Base-by-base conservation (phyloP, 2,329 filamentous ascomycete species). In the Herpomyces periplanetae region DNA sequence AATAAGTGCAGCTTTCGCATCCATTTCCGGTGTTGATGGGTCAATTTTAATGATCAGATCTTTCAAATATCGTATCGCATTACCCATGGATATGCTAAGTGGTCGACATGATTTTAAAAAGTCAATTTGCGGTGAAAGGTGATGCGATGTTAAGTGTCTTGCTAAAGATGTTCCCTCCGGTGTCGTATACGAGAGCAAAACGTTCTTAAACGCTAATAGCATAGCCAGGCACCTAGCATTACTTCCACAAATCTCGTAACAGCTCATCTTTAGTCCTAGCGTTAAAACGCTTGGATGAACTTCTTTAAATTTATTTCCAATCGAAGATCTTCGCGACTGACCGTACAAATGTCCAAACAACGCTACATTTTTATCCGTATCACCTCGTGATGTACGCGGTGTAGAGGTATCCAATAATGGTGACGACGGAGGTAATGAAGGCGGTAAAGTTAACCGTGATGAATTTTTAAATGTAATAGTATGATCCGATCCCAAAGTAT, bases 81-180 rank as follows among this genome's bases (percentile, higher is more conserved):
- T 96, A 24, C 80, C 80, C 60, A 91, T 87, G 25, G 68, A 69
- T 39, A 87, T 80, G 27, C 68, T 84, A 41, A 96, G 65, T 13
- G 80, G 73, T n/a, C 80, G 60, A 33, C 73, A 88, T 28, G 69
- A 69, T 24, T 68, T 66, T 24, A 96, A 51, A 34, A 84, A 88
- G 27, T 84, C 71, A 32, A 96, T 88, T 39, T 96, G 80, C 14
- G 73, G 68, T 31, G 71, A 80, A 23, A 96, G 56, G 26, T 69
- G 59, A 38, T 91, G 69, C 5, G 66, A 64, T 13, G 69, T 80
- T 30, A 96, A 59, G 42, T 96, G 73, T 13, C 80, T 61, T 9
- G 71, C 64, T 16, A 96, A 52, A 15, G 71, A 73, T 22, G 61
- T 71, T 15, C 64, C 63, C 11, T 58, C 47, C 3, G 80, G 80